A percentile compares a stretch with the other conserved stretches of the same genome.
These are phyloP conservation scores for Trichoderma gracile DNA, from an alignment of 2,329 filamentous ascomycete genomes.

Conservation along the genomic window DNA sequence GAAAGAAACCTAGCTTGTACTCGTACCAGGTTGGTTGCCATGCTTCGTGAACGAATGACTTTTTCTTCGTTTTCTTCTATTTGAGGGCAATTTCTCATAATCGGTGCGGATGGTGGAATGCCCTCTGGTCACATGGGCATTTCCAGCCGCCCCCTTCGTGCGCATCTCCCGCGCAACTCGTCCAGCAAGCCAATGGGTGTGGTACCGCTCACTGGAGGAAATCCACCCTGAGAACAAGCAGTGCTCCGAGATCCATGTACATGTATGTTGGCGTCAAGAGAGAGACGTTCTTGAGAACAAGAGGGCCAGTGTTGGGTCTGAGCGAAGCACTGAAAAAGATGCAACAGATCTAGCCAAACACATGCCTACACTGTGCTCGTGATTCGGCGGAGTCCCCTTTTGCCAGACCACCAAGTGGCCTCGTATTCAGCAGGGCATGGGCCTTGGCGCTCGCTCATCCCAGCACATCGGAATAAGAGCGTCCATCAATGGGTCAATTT, in stretches of 20 bases:
- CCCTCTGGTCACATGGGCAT: not conserved
- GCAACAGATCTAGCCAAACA: not conserved
- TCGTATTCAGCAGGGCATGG: conserved; percentile 22
- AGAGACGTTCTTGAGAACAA: not conserved
- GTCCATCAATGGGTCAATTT: conserved; percentile 22
- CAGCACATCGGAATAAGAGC: conserved; percentile 21
- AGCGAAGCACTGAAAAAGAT: not conserved
- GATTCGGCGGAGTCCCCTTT: conserved; percentile 15
- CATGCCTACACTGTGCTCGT: not conserved
- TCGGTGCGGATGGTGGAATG: not conserved
- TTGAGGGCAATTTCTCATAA: not conserved
- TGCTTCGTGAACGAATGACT: not conserved
- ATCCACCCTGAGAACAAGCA: too few species aligned
- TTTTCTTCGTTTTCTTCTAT: not conserved
- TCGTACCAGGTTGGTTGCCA: too few species aligned
- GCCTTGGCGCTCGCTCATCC: conserved; percentile 16
- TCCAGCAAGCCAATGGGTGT: not conserved
- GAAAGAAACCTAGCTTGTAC: too few species aligned
- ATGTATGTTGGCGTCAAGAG: too few species aligned
- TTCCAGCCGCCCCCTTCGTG: not conserved
- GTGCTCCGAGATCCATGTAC: not conserved
- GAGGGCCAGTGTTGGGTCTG: conserved; percentile 3
- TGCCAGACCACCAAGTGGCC: conserved; percentile 24
- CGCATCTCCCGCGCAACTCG: not conserved
- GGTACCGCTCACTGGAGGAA: not conserved